A percentile compares a stretch with the other conserved stretches of the same genome.
phyloP scores from a whole-genome alignment of 805 yeast species.

The Ogataea paraovalis region DNA sequence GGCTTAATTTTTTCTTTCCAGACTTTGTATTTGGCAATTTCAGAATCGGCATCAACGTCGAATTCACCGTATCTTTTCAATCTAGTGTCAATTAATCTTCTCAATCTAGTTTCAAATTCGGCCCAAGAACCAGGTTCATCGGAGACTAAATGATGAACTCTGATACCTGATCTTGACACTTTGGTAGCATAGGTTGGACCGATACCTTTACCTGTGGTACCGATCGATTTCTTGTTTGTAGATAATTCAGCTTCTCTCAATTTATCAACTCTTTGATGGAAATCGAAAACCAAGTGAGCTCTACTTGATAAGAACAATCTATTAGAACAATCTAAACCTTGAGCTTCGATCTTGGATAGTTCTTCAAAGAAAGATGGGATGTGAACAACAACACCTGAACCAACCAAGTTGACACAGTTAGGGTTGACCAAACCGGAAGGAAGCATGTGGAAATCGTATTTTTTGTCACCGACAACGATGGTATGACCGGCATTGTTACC shows the following conservation, averaged over 20 bases:
- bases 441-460: conserved; percentile 97
- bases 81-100: conserved; percentile 76
- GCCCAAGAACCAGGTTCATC: conserved; percentile 91
- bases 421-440: conserved; percentile 98
- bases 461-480: conserved; percentile 81
- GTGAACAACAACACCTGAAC: conserved; percentile 95
- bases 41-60: conserved; percentile 79
- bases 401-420: conserved; percentile 83
- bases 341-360: conserved; percentile 70
- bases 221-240: conserved; percentile 77
- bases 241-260: conserved; percentile 89
- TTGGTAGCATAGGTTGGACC: conserved; percentile 98
- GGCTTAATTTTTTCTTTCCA: conserved; percentile 77
- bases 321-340: conserved; percentile 73
- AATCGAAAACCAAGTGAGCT: conserved; percentile 95
- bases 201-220: conserved; percentile 98
- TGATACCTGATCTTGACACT: conserved; percentile 92
- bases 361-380: conserved; percentile 90
- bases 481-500: conserved; percentile 99
- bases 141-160: conserved; percentile 93
- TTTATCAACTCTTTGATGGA: conserved; percentile 96
- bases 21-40: conserved; percentile 70
- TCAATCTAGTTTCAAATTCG: conserved; percentile 75
- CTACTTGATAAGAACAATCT: conserved; percentile 87
- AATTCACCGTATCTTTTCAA: conserved; percentile 89